Conservation (phyloP, 352 stramenopile species). For the Globisporangium rhizosaccharum region DNA sequence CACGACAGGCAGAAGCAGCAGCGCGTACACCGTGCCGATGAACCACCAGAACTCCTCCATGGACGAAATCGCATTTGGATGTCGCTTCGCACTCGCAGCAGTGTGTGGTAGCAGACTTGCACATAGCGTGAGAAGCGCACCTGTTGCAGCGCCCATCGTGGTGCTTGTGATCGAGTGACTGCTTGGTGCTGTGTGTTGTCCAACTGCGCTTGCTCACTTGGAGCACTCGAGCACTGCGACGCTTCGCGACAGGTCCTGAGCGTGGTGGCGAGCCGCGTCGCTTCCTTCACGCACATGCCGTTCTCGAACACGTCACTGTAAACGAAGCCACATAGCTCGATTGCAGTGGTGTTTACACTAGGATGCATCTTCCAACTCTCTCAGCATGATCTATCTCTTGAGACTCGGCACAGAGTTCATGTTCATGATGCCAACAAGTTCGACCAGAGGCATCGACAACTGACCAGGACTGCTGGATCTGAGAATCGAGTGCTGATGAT, state of each 20-base stretch:
- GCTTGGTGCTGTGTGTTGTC: background rate
- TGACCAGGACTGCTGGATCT: no score
- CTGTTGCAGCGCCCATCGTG: background rate
- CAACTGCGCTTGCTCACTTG: background rate
- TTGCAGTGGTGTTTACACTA: no score
- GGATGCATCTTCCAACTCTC: no score
- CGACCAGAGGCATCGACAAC: no score
- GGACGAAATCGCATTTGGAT: slow-evolving; percentile 23
- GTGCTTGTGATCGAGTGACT: background rate
- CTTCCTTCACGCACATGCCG: no score
- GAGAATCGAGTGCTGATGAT: no score
- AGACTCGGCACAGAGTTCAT: no score
- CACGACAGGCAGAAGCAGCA: slow-evolving; percentile 33
- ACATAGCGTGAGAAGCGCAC: background rate
- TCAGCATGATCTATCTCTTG: no score
- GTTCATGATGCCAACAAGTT: no score
- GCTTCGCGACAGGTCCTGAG: background rate
- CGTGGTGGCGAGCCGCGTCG: no score
- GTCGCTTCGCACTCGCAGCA: slow-evolving; percentile 3
- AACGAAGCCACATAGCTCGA: no score
- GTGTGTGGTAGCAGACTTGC: background rate
- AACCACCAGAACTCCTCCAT: slow-evolving; percentile 43
- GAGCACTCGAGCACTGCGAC: slow-evolving; percentile 1
- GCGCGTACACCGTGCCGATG: slow-evolving; percentile 27
- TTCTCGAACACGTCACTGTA: no score